A percentile compares a stretch with the other conserved stretches of the same genome.
These are phyloP conservation scores for Allium cepa DNA, from an alignment of 106 monocot species.

Conservation along the genomic window DNA sequence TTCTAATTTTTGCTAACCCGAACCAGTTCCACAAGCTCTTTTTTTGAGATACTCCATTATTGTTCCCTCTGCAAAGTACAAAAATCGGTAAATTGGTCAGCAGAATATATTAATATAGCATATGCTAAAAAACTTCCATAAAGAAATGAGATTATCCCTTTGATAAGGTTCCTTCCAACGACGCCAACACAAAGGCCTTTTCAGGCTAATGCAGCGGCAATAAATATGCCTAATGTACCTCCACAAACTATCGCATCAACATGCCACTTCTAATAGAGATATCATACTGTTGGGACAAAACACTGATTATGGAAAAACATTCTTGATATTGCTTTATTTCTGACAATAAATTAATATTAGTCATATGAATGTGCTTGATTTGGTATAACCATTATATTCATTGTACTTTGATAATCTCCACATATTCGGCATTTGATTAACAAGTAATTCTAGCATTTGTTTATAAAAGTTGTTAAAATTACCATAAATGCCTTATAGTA, in stretches of 20 bases:
- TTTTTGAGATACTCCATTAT: constrained; percentile 96
- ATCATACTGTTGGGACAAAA: constrained; percentile 20
- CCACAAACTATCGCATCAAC: constrained; percentile 86
- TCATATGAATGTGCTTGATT: no score
- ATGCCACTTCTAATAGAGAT: constrained; percentile 5
- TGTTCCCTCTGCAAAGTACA: constrained; percentile 66
- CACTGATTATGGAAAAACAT: constrained; percentile 45
- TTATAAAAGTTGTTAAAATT: no score
- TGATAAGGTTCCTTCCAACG: constrained; percentile 75
- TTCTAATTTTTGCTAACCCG: constrained; percentile 20
- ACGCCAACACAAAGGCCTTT: constrained; percentile 73
- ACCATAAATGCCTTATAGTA: no score
- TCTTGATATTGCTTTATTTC: constrained; percentile 37
- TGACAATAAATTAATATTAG: constrained; percentile 20
- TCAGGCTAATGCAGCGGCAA: constrained; percentile 66
- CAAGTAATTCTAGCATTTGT: no score
- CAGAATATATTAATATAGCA: no score
- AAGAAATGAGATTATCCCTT: constrained; percentile 46
- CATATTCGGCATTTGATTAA: no score
- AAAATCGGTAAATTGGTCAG: neutral
- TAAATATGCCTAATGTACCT: constrained; percentile 91
- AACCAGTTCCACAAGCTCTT: constrained; percentile 82
- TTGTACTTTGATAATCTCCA: no score
- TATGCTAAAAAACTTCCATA: neutral
- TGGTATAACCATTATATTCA: no score